Evolutionary conservation across 2,329 filamentous ascomycete species (phyloP), one percentile per base, ranked within the genome.

Genomic region (Corynespora cassiicola): DNA sequence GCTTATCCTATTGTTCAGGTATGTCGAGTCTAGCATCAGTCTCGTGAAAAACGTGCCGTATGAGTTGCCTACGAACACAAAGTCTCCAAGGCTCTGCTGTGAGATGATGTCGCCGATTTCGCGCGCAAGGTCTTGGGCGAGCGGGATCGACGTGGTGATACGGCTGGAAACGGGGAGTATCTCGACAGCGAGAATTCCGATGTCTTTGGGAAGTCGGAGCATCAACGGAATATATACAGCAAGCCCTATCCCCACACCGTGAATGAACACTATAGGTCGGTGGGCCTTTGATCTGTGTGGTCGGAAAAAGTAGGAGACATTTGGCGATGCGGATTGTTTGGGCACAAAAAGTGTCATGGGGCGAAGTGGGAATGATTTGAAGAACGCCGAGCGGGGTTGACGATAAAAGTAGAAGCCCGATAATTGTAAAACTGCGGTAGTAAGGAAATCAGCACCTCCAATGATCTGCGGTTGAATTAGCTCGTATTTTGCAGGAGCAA

Each of bases 181-280:
- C 63, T 86, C 84, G 17, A 86, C 50, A 6, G 78, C 80, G 31
- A 86, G 75, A 40, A 86, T 71, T n/a, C 83, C 82, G 15, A 82
- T 67, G 37, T 76, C 66, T 10, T 61, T 54, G 36, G 73, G 68
- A 12, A 85, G 54, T 31, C 75, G 72, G 19, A 65, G 58, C 2
- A 87, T 65, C 51, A 84, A 82, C 9, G 65, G 57, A 9, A 76
- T 65, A 52, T 86, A 85, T 1, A 81, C 75, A 57, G 77, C 77
- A 2, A 87, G 73, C 0, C 84, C 84, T 42, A 87, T 71, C 15
- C 84, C 84, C 28, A 87, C 84, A 7, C 85, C 84, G 50, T 87
- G 85, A 31, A 86, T 70, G 62, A 86, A 86, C 4, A 87, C 60
- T 7, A 87, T 65, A 0, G 84, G 84, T 0, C 76, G 63, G 28